Conservation (phyloP, 129 eudicot species). For the Sambucus nigra region DNA sequence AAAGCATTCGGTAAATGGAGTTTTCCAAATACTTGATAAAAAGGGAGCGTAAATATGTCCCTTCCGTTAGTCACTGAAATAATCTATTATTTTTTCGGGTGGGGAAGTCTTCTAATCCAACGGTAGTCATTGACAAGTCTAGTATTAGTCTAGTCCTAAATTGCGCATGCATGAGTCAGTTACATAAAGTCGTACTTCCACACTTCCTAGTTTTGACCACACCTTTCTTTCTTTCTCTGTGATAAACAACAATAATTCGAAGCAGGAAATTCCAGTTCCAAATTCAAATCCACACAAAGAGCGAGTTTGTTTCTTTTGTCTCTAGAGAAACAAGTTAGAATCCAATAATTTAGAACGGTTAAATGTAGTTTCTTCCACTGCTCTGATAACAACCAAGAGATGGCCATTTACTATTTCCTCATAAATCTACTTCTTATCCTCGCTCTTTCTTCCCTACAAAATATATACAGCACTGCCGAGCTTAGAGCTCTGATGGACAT, state of each 20-base stretch:
- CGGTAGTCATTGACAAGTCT: background rate
- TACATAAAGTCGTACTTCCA: background rate
- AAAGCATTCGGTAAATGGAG: too few species aligned
- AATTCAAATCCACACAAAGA: background rate
- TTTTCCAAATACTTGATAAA: too few species aligned
- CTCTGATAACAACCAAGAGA: background rate
- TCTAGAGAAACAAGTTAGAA: background rate
- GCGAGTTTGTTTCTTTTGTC: background rate
- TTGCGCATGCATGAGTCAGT: background rate
- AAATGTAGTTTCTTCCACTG: background rate
- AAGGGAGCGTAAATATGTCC: too few species aligned
- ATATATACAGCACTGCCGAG: slow-evolving; percentile 43
- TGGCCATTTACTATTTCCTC: background rate
- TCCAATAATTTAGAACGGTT: background rate
- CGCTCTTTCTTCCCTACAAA: background rate
- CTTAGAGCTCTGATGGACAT: slow-evolving; percentile 67
- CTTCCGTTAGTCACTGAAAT: too few species aligned
- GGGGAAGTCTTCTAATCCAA: background rate
- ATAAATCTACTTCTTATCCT: background rate
- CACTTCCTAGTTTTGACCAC: background rate
- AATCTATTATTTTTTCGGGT: too few species aligned
- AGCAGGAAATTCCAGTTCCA: background rate
- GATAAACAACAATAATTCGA: background rate
- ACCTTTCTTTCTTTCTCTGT: background rate
- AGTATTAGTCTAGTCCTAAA: background rate